phyloP scores from a whole-genome alignment of 1,139 yeast species.

The Lizanozyma gosingica region DNA sequence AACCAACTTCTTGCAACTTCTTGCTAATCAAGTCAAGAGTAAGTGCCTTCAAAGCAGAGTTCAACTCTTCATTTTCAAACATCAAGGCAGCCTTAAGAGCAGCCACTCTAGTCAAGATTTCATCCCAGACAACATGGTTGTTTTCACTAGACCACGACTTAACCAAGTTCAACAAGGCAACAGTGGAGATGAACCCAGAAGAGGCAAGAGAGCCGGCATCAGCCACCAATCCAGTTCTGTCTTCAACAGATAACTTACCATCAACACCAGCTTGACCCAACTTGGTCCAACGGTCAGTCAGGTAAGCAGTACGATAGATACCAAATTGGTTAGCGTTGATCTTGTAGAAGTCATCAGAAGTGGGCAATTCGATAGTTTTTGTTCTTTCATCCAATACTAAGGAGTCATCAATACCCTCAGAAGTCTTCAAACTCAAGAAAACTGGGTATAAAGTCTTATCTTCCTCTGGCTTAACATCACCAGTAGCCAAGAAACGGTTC shows the following conservation, averaged over 20 bases:
- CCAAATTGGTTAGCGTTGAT: constrained; percentile 80
- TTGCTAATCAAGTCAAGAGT: constrained; percentile 50
- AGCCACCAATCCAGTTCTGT: constrained; percentile 78
- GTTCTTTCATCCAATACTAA: constrained; percentile 50
- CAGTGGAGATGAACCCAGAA: constrained; percentile 65
- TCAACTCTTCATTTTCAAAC: constrained; percentile 53
- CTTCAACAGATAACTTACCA: constrained; percentile 68
- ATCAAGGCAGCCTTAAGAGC: constrained; percentile 59
- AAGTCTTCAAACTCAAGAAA: constrained; percentile 68
- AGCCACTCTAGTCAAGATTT: constrained; percentile 47
- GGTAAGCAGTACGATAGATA: constrained; percentile 72
- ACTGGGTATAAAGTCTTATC: constrained; percentile 73
- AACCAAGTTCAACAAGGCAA: constrained; percentile 55
- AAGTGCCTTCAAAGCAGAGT: constrained; percentile 50
- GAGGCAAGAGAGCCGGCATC: constrained; percentile 69
- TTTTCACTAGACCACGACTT: constrained; percentile 60
- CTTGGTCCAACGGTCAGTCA: constrained; percentile 64
- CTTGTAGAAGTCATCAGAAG: constrained; percentile 54
- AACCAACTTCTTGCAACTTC: constrained; percentile 57
- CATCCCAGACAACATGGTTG: constrained; percentile 74
- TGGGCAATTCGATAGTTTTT: constrained; percentile 34
- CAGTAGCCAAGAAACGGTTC: constrained; percentile 70
- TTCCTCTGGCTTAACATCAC: constrained; percentile 68
- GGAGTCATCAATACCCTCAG: constrained; percentile 56
- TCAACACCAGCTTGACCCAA: constrained; percentile 62